Evolutionary conservation across 768 basidiomycete species (phyloP).

Genomic region (Crepidotus variabilis): DNA sequence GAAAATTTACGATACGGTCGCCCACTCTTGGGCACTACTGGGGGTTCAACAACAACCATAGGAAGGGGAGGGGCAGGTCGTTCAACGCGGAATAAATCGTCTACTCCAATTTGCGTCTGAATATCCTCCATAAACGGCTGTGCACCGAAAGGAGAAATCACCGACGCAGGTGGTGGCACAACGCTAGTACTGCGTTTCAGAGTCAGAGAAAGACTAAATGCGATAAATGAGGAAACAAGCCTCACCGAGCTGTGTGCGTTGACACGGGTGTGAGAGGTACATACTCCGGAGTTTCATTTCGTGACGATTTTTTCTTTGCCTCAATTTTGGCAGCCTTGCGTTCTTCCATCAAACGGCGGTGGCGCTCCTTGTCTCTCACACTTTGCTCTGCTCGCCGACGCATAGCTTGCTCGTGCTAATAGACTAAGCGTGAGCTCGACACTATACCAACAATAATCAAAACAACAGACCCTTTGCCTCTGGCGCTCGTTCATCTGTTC

Average conservation of each 20-base stretch:
- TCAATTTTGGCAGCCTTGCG: constrained; percentile 1
- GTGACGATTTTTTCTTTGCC: too few species aligned
- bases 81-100: constrained; percentile 24
- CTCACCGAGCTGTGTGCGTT: constrained; percentile 4
- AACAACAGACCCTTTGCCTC: constrained; percentile 8
- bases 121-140: constrained; percentile 18
- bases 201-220: not conserved
- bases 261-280: constrained; percentile 17
- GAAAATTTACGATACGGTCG: not conserved
- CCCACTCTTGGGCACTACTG: not conserved
- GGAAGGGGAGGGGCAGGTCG: not conserved
- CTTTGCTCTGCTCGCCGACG: constrained; percentile 32
- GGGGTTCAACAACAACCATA: not conserved
- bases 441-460: not conserved
- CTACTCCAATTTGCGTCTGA: constrained; percentile 26
- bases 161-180: not conserved
- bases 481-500: constrained; percentile 11
- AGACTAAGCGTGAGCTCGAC: not conserved
- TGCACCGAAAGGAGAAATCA: not conserved
- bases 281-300: constrained; percentile 4
- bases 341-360: constrained; percentile 23
- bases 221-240: not conserved
- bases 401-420: constrained; percentile 19
- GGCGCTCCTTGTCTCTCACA: constrained; percentile 31
- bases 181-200: not conserved